These are phyloP conservation scores for Talaromyces wortmannii DNA, from an alignment of 495 filamentous ascomycete genomes.

Conservation along the genomic window DNA sequence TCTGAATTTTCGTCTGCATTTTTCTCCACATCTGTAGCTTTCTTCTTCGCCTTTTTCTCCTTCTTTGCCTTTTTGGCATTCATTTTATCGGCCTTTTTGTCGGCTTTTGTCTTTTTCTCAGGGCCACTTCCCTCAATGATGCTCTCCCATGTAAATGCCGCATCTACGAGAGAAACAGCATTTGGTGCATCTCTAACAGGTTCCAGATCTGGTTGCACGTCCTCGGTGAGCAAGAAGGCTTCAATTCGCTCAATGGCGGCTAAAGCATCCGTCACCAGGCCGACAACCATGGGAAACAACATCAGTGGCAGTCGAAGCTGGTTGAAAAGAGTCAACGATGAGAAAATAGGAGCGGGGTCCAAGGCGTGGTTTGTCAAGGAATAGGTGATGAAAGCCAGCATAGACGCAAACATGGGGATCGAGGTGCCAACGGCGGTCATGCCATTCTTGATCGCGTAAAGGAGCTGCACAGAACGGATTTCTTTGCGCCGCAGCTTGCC, in stretches of 20 bases:
- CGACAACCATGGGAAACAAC: constrained; percentile 79
- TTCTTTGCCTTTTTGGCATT: background rate
- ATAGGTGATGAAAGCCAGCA: constrained; percentile 93
- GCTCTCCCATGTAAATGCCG: constrained; percentile 5
- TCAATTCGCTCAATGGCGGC: constrained; percentile 77
- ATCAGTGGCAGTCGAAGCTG: constrained; percentile 83
- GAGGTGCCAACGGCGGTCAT: constrained; percentile 75
- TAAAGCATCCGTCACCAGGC: constrained; percentile 82
- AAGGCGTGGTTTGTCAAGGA: constrained; percentile 66
- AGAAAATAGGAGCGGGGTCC: constrained; percentile 75
- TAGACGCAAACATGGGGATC: constrained; percentile 85
- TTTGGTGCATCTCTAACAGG: constrained; percentile 14
- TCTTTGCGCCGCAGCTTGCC: constrained; percentile 64
- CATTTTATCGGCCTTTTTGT: background rate
- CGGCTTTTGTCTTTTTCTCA: constrained; percentile 46
- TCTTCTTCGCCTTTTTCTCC: background rate
- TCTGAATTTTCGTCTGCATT: background rate
- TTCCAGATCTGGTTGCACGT: constrained; percentile 65
- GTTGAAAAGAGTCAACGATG: constrained; percentile 90
- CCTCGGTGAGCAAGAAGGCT: constrained; percentile 83
- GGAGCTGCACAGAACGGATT: constrained; percentile 68
- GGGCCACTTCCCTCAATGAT: background rate
- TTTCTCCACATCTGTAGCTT: background rate
- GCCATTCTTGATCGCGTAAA: constrained; percentile 74
- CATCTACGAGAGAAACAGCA: constrained; percentile 3